Evolutionary conservation across 1,284 basidiomycete species (phyloP), one percentile per base, ranked within the genome.

Genomic region (Neonothopanus nambi): DNA sequence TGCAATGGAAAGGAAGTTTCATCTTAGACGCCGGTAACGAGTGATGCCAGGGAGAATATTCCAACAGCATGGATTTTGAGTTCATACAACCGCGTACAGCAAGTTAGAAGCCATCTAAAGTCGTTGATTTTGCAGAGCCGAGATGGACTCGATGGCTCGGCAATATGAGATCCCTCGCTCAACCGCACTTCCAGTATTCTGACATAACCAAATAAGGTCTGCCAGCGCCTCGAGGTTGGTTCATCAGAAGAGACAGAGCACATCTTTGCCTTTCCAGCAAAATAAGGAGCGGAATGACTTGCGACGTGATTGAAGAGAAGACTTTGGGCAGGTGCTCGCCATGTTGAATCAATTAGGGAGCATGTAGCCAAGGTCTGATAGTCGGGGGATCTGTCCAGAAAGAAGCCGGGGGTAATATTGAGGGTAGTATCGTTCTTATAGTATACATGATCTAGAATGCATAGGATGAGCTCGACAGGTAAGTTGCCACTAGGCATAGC

Each of bases 391-490:
- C 65, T 65, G 3, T 23, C 18, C 1, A 56, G 47, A 2, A 43
- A 21, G 3, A 54, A 15, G 11, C 2, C n/a, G n/a, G n/a, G n/a
- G n/a, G n/a, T 9, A 24, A 12, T 15, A 28, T 33, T n/a, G n/a
- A n/a, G n/a, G n/a, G n/a, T n/a, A 5, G 30, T 17, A 4, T 58
- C 46, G 23, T 57, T 54, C 20, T 28, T 57, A 58, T 75, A 75
- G 62, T 77, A 79, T 7, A 57, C 54, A 18, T 65, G 50, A 35
- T 70, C 67, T 1, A 74, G 58, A 57, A 85, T 74, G 59, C 66
- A 68, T 23, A 76, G 67, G 18, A 80, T 72, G 44, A 84, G 61
- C 48, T 77, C 76, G 20, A 61, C 39, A 33, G 30, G 30, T 9
- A 33, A 33, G 30, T 33, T n/a, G n/a, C n/a, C 30, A 9, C 8